These are phyloP conservation scores for Taphrina wiesneri DNA, from an alignment of 1,139 yeast species.

Conservation along the genomic window DNA sequence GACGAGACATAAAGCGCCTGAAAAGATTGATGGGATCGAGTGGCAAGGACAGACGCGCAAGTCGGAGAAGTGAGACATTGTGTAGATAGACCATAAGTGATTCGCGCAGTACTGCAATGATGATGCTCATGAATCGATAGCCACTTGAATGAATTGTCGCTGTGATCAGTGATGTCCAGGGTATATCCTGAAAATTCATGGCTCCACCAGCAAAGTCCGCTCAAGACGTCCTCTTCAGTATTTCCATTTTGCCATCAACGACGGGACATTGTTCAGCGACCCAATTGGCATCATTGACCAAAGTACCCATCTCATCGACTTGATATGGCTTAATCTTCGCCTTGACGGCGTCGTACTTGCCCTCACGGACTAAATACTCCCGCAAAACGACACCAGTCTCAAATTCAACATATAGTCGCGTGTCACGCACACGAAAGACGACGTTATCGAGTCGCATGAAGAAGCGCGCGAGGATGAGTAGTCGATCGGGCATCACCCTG, in stretches of 20 bases:
- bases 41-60: slow-evolving; percentile 12
- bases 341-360: slow-evolving; percentile 60
- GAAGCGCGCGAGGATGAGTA: slow-evolving; percentile 71
- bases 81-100: neutral
- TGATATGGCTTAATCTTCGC: slow-evolving; percentile 49
- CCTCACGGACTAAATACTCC: slow-evolving; percentile 77
- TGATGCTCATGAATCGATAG: neutral
- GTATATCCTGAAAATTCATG: neutral
- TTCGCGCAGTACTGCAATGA: neutral
- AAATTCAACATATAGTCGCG: slow-evolving; percentile 79
- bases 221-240: neutral
- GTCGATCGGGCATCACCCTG: slow-evolving; percentile 82
- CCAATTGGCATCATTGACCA: slow-evolving; percentile 81
- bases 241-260: slow-evolving; percentile 18
- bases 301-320: slow-evolving; percentile 68
- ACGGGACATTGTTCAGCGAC: slow-evolving; percentile 63
- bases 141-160: neutral
- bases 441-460: slow-evolving; percentile 90
- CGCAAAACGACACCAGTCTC: slow-evolving; percentile 63
- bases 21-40: slow-evolving; percentile 2
- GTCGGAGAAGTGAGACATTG: neutral
- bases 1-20: neutral
- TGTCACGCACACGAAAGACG: slow-evolving; percentile 76
- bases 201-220: neutral
- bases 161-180: too few species aligned